Conservation (phyloP, 2,329 filamentous ascomycete species). For the Didymella sp. region DNA sequence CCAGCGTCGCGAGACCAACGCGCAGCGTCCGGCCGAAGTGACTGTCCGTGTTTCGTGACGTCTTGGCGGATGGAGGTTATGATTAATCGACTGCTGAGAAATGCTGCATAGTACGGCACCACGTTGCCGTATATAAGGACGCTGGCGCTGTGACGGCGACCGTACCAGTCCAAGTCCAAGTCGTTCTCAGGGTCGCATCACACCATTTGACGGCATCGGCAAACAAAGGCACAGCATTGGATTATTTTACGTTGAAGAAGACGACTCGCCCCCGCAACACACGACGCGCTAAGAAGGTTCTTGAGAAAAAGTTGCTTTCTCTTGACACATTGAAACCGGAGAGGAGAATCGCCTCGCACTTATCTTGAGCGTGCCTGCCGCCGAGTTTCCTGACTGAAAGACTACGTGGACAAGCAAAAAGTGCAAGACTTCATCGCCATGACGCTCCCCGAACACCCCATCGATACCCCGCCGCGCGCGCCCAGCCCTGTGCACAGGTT, state of each 20-base stretch:
- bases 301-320: conserved; percentile 22
- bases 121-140: conserved; percentile 19
- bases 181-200: conserved; percentile 11
- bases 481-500: conserved; percentile 80
- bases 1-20: conserved; percentile 29
- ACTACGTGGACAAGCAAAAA: too few relatives aligned
- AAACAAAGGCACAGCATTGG: conserved; percentile 27
- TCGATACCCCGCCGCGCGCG: conserved; percentile 76
- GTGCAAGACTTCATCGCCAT: conserved; percentile 34
- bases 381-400: not conserved
- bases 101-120: conserved; percentile 22
- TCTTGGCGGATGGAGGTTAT: conserved; percentile 18
- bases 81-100: conserved; percentile 38
- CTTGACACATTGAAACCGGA: conserved; percentile 22
- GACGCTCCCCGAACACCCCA: conserved; percentile 59
- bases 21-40: conserved; percentile 24
- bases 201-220: conserved; percentile 33
- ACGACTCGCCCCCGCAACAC: conserved; percentile 22
- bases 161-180: not conserved
- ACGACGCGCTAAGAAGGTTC: conserved; percentile 22
- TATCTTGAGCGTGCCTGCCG: conserved; percentile 5
- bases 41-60: conserved; percentile 13
- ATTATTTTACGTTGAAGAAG: conserved; percentile 16
- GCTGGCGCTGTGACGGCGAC: conserved; percentile 7
- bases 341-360: conserved; percentile 7